Evolutionary conservation across 2,329 filamentous ascomycete genomes (phyloP).

Genomic region (Fusarium continuum): DNA sequence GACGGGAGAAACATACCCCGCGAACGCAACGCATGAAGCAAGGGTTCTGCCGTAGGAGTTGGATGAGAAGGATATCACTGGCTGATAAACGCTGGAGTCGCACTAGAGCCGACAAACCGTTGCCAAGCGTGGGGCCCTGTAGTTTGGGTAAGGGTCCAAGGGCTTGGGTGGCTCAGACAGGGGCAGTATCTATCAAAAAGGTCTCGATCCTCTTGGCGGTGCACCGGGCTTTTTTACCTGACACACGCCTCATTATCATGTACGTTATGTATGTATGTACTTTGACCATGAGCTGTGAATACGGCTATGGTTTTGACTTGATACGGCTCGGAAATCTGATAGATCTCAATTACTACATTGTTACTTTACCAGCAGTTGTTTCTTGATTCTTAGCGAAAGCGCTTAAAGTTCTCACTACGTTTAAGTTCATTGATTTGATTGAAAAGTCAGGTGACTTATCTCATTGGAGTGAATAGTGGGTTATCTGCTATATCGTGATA

Average conservation of each 20-base stretch:
- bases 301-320: neutral
- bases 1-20: neutral
- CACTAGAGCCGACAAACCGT: constrained; percentile 2
- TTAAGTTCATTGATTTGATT: neutral
- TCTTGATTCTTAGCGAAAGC: neutral
- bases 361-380: neutral
- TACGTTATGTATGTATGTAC: too few species aligned
- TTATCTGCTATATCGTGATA: neutral
- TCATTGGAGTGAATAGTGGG: neutral
- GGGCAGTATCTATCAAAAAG: neutral
- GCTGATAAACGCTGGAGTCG: neutral
- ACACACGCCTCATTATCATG: too few species aligned
- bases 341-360: neutral
- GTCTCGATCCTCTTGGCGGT: constrained; percentile 23
- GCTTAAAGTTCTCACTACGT: neutral
- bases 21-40: neutral
- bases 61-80: neutral
- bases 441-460: constrained; percentile 3
- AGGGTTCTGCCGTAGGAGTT: neutral
- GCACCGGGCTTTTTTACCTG: neutral
- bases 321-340: neutral
- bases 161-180: neutral
- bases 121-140: constrained; percentile 6
- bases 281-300: too few species aligned
- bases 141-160: neutral